Percentiles rank a stretch among this genome's conserved stretches.
phyloP scores from a whole-genome alignment of 345 rosid genomes.

The Hibiscus trionum region DNA sequence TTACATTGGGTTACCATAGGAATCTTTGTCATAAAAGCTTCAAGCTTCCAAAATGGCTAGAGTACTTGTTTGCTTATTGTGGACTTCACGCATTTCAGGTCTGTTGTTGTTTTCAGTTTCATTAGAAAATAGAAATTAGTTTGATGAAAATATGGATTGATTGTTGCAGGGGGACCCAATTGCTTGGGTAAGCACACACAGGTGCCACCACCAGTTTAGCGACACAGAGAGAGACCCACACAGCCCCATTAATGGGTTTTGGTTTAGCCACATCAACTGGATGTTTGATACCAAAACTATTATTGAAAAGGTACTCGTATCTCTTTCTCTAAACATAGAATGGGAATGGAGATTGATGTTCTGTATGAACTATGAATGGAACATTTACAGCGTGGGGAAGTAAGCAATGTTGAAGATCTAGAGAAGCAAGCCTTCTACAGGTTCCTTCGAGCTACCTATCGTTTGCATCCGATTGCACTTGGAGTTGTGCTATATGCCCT shows the following conservation, averaged over 20 bases:
- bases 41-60: constrained; percentile 80
- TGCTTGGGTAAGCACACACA: constrained; percentile 92
- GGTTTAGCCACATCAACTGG: constrained; percentile 91
- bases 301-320: constrained; percentile 41
- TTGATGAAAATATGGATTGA: constrained; percentile 3
- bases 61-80: constrained; percentile 75
- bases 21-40: constrained; percentile 71
- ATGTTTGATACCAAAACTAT: constrained; percentile 56
- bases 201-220: constrained; percentile 80
- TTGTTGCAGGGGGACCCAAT: constrained; percentile 55
- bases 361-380: constrained; percentile 1
- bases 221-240: constrained; percentile 92
- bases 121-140: background rate
- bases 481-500: constrained; percentile 47
- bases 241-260: constrained; percentile 86
- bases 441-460: constrained; percentile 43
- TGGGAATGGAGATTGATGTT: background rate
- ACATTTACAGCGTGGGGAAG: constrained; percentile 28
- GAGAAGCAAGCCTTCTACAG: constrained; percentile 75
- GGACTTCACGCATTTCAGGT: constrained; percentile 85
- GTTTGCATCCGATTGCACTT: constrained; percentile 62
- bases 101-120: background rate
- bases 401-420: constrained; percentile 71
- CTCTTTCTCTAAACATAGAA: background rate
- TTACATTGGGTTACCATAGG: constrained; percentile 62